Evolutionary conservation across 129 eudicot genomes (phyloP).

Genomic region (Arctium minus): DNA sequence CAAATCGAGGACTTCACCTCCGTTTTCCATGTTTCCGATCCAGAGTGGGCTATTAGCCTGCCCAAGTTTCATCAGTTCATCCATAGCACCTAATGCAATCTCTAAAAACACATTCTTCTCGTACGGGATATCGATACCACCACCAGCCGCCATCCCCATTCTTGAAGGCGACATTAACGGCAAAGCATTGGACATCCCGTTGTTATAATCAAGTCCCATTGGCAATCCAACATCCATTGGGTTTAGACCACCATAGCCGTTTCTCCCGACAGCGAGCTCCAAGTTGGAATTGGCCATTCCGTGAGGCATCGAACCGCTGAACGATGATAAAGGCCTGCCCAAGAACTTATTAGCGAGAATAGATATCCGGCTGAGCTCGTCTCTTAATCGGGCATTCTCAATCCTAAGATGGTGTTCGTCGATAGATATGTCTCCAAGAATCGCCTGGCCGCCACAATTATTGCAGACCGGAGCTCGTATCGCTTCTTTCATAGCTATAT

Average conservation of each 20-base stretch:
- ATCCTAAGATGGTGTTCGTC: slow-evolving; percentile 64
- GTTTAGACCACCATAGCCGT: slow-evolving; percentile 46
- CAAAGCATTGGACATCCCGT: slow-evolving; percentile 39
- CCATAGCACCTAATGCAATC: slow-evolving; percentile 73
- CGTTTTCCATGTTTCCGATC: slow-evolving; percentile 53
- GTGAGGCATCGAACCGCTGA: slow-evolving; percentile 27
- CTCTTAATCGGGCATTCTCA: slow-evolving; percentile 70
- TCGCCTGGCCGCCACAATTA: slow-evolving; percentile 71
- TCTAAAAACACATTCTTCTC: slow-evolving; percentile 60
- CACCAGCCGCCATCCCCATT: slow-evolving; percentile 20
- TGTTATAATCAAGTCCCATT: slow-evolving; percentile 61
- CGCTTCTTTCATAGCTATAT: slow-evolving; percentile 73
- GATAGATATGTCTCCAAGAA: slow-evolving; percentile 58
- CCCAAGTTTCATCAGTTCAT: slow-evolving; percentile 66
- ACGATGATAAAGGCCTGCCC: slow-evolving; percentile 48
- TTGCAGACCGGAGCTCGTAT: slow-evolving; percentile 56
- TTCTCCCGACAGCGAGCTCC: slow-evolving; percentile 69
- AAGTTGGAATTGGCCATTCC: slow-evolving; percentile 39
- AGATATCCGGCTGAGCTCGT: slow-evolving; percentile 63
- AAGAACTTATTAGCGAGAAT: slow-evolving; percentile 55
- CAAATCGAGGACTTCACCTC: slow-evolving; percentile 47
- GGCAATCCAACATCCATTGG: slow-evolving; percentile 50
- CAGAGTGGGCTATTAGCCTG: slow-evolving; percentile 67
- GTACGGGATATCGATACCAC: slow-evolving; percentile 27
- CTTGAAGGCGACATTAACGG: slow-evolving; percentile 37